A percentile compares a stretch with the other conserved stretches of the same genome.
These are phyloP conservation scores for Diaporthe sp. DNA, from an alignment of 2,329 filamentous ascomycete genomes.

Conservation along the genomic window DNA sequence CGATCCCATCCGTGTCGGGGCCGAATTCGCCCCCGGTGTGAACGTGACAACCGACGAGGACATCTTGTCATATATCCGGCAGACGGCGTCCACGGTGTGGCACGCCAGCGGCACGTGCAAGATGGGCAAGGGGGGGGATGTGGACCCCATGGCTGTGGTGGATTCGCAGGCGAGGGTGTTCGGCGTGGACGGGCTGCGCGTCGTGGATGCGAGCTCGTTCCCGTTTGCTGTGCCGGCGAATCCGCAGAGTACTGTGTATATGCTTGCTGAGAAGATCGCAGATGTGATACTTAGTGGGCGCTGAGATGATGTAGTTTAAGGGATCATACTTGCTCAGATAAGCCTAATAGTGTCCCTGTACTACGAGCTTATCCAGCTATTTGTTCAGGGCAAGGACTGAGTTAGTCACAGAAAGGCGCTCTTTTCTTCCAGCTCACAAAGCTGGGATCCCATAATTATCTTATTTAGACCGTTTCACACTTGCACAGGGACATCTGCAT, in stretches of 20 bases:
- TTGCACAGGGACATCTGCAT: no score
- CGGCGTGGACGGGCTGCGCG: slow-evolving; percentile 59
- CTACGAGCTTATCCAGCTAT: neutral
- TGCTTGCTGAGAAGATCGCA: slow-evolving; percentile 61
- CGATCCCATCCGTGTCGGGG: slow-evolving; percentile 42
- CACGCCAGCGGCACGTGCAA: slow-evolving; percentile 57
- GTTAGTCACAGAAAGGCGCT: no score
- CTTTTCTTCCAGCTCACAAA: no score
- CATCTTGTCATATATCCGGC: slow-evolving; percentile 43
- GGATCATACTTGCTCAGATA: neutral
- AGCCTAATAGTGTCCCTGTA: neutral
- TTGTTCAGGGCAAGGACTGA: no score
- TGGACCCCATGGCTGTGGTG: slow-evolving; percentile 55
- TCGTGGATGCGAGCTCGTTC: slow-evolving; percentile 62
- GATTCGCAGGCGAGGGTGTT: slow-evolving; percentile 59
- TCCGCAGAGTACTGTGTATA: slow-evolving; percentile 65
- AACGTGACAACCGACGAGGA: slow-evolving; percentile 46
- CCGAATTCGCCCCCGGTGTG: slow-evolving; percentile 53
- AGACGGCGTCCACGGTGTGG: slow-evolving; percentile 48
- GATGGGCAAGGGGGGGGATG: slow-evolving; percentile 55
- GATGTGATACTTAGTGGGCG: slow-evolving; percentile 43
- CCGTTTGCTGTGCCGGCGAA: slow-evolving; percentile 61
- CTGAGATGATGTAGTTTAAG: neutral
- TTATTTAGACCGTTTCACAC: no score
- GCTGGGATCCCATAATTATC: no score